Evolutionary conservation across 2,329 filamentous ascomycete species (phyloP).

Genomic region (Cladosporium sp.): DNA sequence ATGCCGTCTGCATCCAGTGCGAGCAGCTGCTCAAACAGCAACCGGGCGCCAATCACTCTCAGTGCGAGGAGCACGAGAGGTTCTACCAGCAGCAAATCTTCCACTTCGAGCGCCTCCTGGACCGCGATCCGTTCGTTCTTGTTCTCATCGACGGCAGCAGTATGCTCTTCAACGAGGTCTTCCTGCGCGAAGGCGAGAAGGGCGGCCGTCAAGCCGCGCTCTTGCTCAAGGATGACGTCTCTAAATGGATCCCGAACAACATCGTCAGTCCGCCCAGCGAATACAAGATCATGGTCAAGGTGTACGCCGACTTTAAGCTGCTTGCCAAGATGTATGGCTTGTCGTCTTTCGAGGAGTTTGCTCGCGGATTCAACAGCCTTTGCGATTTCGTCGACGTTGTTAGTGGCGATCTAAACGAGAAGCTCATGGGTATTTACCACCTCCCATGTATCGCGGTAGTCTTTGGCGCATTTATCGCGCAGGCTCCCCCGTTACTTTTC

Average conservation of each 20-base stretch:
- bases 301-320: conserved; percentile 43
- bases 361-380: conserved; percentile 53
- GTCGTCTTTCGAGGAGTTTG: conserved; percentile 45
- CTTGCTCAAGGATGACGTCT: conserved; percentile 47
- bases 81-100: conserved; percentile 16
- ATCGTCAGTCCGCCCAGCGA: conserved; percentile 28
- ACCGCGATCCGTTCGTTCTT: conserved; percentile 54
- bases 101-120: conserved; percentile 22
- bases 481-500: too few species aligned
- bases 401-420: conserved; percentile 47
- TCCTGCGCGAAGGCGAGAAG: conserved; percentile 36
- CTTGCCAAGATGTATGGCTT: conserved; percentile 22
- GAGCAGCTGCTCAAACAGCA: conserved; percentile 24
- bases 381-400: conserved; percentile 60
- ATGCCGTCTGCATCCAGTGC: conserved; percentile 32
- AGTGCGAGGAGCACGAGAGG: conserved; percentile 20
- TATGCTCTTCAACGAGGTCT: conserved; percentile 39
- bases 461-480: too few species aligned
- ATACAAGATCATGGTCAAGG: conserved; percentile 44
- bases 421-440: conserved; percentile 49
- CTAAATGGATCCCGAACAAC: conserved; percentile 35
- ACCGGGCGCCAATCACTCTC: conserved; percentile 23
- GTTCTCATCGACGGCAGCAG: conserved; percentile 60
- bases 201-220: conserved; percentile 54
- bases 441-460: too few species aligned